Evolutionary conservation across 75 land plant genomes (phyloP), one percentile per base, ranked within the genome.

Genomic region (Pseudotsuga menziesii): DNA sequence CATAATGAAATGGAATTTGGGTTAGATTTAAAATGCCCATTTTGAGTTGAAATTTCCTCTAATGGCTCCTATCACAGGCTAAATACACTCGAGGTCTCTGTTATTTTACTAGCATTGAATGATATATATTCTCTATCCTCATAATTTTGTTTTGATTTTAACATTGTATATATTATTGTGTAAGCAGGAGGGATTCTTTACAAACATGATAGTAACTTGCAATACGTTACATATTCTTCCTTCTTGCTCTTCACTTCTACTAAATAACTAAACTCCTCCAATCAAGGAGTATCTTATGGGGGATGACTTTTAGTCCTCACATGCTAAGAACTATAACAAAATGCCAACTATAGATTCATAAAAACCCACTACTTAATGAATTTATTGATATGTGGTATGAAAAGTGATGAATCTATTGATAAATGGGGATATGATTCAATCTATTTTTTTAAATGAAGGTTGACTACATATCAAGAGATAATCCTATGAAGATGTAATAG

Each of bases 171-270:
- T 19, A 16, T 61, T 4, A n/a, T n/a, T n/a, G n/a, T n/a, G n/a
- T n/a, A n/a, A n/a, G n/a, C n/a, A n/a, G n/a, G n/a, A n/a, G n/a
- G 99, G 57, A 84, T 96, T 5, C 75, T 96, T 59, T 93, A 78
- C 82, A 87, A 85, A 78, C 79, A 83, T 66, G 90, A 87, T 58
- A 85, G 85, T 60, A 96, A 96, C 83, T 71, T 94, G 87, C 99
- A 96, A 61, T 90, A 86, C 82, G 99, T 91, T 55, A 94, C 99
- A 41, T 85, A 92, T 26, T 83, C 96, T 35, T 88, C 94, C 36
- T 94, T 93, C 77, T 83, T 96, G 1, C 89, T 94, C n/a, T 75
- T 90, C 17, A 85, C 88, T 41, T 96, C 94, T 77, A 92, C 91
- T 75, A 91, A 91, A 80, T 89, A 94, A 83, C 79, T 96, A 25